phyloP scores from a whole-genome alignment of 1,139 yeast genomes.

The Yamadazyma sp. region DNA sequence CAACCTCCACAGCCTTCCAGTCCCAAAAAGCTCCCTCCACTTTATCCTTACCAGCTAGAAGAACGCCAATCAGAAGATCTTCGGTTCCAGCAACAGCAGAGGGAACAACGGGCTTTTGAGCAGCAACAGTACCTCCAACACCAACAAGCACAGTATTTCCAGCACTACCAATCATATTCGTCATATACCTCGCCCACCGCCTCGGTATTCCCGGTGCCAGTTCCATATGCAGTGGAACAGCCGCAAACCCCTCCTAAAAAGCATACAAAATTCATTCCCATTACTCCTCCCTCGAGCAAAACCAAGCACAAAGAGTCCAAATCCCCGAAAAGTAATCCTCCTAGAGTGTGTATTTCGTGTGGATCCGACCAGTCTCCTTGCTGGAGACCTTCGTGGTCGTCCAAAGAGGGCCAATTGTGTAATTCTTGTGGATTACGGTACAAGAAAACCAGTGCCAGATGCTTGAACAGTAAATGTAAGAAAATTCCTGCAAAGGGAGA shows the following conservation, averaged over 20 bases:
- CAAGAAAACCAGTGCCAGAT: constrained; percentile 90
- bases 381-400: constrained; percentile 98
- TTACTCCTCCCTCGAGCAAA: constrained; percentile 44
- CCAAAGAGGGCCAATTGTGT: constrained; percentile 86
- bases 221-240: constrained; percentile 12
- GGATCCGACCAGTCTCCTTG: constrained; percentile 93
- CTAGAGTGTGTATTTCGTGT: constrained; percentile 82
- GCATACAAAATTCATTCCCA: constrained; percentile 38
- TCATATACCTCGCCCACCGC: constrained; percentile 15
- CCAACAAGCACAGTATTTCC: constrained; percentile 13
- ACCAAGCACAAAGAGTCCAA: constrained; percentile 32
- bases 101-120: constrained; percentile 8
- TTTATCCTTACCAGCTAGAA: constrained; percentile 17
- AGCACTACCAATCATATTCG: constrained; percentile 15
- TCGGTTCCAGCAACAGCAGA: constrained; percentile 7
- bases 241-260: constrained; percentile 19
- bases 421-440: constrained; percentile 94
- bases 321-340: constrained; percentile 37
- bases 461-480: constrained; percentile 71
- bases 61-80: constrained; percentile 9
- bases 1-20: neutral
- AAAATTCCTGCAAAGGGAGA: constrained; percentile 96
- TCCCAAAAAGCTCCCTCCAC: constrained; percentile 14
- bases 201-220: constrained; percentile 13
- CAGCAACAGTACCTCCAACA: constrained; percentile 2